These are phyloP conservation scores for Pachyrhizus erosus DNA, from an alignment of 306 rosid species.

Conservation along the genomic window DNA sequence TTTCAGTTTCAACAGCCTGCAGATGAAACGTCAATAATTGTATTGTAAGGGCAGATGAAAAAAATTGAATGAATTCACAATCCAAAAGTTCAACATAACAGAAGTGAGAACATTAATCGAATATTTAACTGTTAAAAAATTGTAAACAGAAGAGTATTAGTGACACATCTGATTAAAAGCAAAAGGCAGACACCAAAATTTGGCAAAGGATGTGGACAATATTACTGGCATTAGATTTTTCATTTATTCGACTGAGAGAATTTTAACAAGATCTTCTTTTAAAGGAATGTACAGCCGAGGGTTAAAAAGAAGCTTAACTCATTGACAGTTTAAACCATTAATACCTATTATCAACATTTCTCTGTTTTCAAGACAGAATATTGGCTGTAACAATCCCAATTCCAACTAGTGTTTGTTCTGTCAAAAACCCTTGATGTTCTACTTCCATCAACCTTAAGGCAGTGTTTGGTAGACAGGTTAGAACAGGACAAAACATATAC, in stretches of 20 bases:
- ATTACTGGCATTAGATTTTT: neutral
- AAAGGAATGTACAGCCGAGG: neutral
- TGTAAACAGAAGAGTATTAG: constrained; percentile 2
- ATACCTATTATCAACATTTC: neutral
- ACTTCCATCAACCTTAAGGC: too few species aligned
- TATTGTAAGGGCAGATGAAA: neutral
- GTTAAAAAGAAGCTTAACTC: neutral
- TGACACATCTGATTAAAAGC: neutral
- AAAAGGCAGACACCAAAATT: neutral
- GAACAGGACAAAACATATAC: neutral
- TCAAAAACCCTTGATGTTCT: neutral
- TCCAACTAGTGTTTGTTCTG: constrained; percentile 6
- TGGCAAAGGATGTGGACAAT: neutral
- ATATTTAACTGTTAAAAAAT: constrained; percentile 1
- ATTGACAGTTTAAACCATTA: neutral
- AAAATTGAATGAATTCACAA: constrained; percentile 20
- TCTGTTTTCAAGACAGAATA: neutral
- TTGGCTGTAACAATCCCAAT: neutral
- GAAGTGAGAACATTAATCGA: neutral
- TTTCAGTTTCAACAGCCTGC: constrained; percentile 89
- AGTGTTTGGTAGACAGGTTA: neutral
- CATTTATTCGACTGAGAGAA: constrained; percentile 19
- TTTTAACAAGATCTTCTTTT: neutral
- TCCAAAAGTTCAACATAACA: neutral
- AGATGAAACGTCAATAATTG: constrained; percentile 36